Percentiles rank a stretch among this genome's conserved stretches.
Conservation (phyloP, 208 protist species). For the Crithidia mellificae region DNA sequence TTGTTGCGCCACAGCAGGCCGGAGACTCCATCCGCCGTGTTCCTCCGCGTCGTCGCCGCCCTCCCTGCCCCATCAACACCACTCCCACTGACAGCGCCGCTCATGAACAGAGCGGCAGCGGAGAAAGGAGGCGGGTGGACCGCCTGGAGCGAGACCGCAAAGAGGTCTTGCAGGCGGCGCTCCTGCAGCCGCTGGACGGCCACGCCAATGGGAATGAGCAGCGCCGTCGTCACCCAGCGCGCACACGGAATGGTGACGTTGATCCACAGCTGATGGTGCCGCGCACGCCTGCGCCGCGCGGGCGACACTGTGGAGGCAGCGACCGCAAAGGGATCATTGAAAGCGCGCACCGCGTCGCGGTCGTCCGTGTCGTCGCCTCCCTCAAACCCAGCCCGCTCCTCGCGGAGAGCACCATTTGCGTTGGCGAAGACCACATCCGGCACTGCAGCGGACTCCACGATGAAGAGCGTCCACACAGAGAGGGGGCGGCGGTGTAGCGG, state of each 20-base stretch:
- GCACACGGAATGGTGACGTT: constrained; percentile 71
- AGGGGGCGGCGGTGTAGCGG: constrained; percentile 17
- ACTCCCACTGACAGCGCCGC: neutral
- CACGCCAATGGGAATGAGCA: constrained; percentile 71
- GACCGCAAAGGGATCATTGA: no score
- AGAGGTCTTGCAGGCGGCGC: constrained; percentile 50
- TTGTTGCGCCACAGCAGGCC: constrained; percentile 13
- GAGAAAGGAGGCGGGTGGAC: neutral
- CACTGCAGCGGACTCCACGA: constrained; percentile 20
- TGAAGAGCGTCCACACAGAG: constrained; percentile 18
- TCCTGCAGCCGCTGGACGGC: constrained; percentile 72
- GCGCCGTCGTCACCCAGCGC: constrained; percentile 74
- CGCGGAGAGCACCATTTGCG: no score
- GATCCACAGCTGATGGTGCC: constrained; percentile 52
- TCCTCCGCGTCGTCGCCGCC: no score
- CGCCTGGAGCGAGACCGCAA: constrained; percentile 20
- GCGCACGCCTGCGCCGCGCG: neutral
- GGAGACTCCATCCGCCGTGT: no score
- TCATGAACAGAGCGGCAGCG: neutral
- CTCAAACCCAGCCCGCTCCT: no score
- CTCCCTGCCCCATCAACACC: neutral
- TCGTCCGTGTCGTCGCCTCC: no score
- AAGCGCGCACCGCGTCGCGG: no score
- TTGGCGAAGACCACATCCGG: constrained; percentile 32
- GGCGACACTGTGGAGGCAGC: no score